Conservation (phyloP, 2,329 filamentous ascomycete species). For the Alternaria sp. region DNA sequence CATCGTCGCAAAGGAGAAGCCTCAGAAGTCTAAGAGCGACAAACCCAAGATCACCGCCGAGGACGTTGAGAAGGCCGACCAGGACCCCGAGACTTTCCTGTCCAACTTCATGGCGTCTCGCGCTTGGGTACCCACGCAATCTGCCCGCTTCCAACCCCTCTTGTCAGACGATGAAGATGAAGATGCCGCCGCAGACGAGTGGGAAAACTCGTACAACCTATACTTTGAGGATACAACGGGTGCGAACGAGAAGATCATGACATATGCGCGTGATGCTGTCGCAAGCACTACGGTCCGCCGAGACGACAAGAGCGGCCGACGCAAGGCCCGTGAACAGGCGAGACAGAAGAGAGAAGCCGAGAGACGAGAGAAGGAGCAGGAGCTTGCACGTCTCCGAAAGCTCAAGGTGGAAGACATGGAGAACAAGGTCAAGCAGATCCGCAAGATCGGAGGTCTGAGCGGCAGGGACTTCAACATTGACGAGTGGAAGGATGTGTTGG, state of each 20-base stretch:
- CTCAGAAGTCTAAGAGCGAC: constrained; percentile 32
- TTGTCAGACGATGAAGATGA: constrained; percentile 90
- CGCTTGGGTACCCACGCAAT: constrained; percentile 79
- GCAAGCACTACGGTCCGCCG: constrained; percentile 83
- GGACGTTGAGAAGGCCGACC: constrained; percentile 76
- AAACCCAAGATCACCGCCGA: constrained; percentile 52
- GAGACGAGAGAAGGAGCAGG: constrained; percentile 76
- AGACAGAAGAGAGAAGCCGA: constrained; percentile 78
- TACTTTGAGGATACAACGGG: constrained; percentile 92
- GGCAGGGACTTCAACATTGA: constrained; percentile 73
- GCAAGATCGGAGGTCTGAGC: constrained; percentile 81
- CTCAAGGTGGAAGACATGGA: constrained; percentile 92
- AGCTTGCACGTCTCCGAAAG: constrained; percentile 82
- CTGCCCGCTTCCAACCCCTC: constrained; percentile 76
- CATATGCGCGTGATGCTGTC: constrained; percentile 86
- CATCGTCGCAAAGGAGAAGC: constrained; percentile 72
- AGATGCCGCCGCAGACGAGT: constrained; percentile 77
- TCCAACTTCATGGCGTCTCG: constrained; percentile 93
- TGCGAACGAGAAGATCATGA: constrained; percentile 84
- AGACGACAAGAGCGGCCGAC: constrained; percentile 78
- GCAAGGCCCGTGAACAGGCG: constrained; percentile 80
- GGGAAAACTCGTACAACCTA: constrained; percentile 93
- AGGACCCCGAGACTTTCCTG: constrained; percentile 90
- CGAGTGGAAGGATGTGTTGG: constrained; percentile 83
- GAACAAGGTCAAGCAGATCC: constrained; percentile 84